Conservation (phyloP, 2,329 filamentous ascomycete species). For the Venturia asperata region DNA sequence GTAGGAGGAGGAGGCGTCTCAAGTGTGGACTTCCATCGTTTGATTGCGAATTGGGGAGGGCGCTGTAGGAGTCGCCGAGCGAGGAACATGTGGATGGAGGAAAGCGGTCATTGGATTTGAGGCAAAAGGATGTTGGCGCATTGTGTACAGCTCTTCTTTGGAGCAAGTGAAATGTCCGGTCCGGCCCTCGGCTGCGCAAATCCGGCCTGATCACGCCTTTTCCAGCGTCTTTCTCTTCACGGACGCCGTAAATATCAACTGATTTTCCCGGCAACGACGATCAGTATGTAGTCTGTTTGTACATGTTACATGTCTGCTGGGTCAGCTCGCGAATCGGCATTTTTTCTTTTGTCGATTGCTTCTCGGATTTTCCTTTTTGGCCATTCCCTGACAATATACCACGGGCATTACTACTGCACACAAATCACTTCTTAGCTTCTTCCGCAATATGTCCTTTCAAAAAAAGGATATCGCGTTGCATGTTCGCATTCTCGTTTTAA, state of each 20-base stretch:
- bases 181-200: neutral
- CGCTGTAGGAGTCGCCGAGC: conserved; percentile 11
- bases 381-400: too few species aligned
- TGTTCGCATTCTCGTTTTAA: too few species aligned
- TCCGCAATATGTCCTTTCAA: neutral
- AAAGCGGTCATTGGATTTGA: neutral
- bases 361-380: neutral
- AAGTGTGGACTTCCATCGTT: conserved; percentile 6
- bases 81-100: conserved; percentile 1
- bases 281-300: too few species aligned
- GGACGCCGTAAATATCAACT: neutral
- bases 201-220: neutral
- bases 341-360: too few species aligned
- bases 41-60: neutral
- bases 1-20: neutral
- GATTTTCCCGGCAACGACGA: neutral
- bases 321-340: too few species aligned
- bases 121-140: neutral
- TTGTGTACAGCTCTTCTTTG: neutral
- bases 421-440: neutral
- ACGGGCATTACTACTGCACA: neutral
- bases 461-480: too few species aligned
- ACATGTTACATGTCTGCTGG: too few species aligned
- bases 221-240: neutral
- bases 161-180: neutral